These are phyloP conservation scores for Vitis cinerea DNA, from an alignment of 164 flowering plant genomes.

Conservation along the genomic window DNA sequence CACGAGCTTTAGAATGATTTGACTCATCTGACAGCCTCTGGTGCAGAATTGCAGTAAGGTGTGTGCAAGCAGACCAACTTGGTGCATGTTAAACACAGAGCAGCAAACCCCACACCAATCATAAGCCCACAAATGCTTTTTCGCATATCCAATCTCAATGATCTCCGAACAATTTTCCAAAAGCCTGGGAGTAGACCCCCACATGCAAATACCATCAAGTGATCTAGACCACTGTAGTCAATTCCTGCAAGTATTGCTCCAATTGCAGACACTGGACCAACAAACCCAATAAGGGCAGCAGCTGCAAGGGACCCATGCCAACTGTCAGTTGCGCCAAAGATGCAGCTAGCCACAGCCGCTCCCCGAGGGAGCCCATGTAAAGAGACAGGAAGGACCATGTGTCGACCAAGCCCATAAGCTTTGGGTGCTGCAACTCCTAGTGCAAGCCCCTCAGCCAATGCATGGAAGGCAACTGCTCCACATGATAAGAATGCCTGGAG, in stretches of 20 bases:
- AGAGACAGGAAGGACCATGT: conserved; percentile 89
- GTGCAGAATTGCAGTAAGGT: conserved; percentile 92
- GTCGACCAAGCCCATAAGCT: conserved; percentile 88
- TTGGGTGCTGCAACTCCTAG: conserved; percentile 97
- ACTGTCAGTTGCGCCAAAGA: conserved; percentile 84
- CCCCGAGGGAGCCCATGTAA: conserved; percentile 96
- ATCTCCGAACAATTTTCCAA: conserved; percentile 49
- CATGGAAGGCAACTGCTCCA: conserved; percentile 72
- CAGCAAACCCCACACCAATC: conserved; percentile 61
- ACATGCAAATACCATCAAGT: conserved; percentile 89
- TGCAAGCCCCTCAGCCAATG: conserved; percentile 89
- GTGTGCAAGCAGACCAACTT: conserved; percentile 89
- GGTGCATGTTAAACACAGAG: conserved; percentile 65
- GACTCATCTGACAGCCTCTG: conserved; percentile 80
- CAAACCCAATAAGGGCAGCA: conserved; percentile 73
- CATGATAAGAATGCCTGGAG: conserved; percentile 83
- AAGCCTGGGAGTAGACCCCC: conserved; percentile 79
- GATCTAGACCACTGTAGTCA: conserved; percentile 81
- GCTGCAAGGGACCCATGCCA: conserved; percentile 82
- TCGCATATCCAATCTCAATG: conserved; percentile 47
- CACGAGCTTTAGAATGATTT: neutral
- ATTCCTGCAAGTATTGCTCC: conserved; percentile 88
- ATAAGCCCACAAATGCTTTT: conserved; percentile 60
- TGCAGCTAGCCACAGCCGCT: conserved; percentile 92
- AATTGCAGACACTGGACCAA: conserved; percentile 84